phyloP scores from a whole-genome alignment of 2,329 filamentous ascomycete genomes.

The Cryphonectria japonica region DNA sequence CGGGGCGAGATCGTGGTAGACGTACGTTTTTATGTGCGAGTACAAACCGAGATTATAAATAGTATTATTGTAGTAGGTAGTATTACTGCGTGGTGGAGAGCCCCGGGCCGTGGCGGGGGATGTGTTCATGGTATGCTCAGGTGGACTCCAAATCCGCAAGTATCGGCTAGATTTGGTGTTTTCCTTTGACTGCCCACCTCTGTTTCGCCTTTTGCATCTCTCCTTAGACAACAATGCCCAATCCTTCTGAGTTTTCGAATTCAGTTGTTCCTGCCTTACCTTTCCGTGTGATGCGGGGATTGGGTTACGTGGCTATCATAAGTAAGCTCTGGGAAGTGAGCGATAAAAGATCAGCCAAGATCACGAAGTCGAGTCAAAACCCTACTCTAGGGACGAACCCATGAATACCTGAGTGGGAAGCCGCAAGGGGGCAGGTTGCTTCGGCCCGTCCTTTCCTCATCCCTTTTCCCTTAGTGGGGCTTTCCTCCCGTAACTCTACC shows the following conservation, averaged over 20 bases:
- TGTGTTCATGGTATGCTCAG: not conserved
- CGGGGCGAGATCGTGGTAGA: not conserved
- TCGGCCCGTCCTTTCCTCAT: conserved; percentile 8
- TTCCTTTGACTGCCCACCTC: not conserved
- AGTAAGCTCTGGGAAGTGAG: not conserved
- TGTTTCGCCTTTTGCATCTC: not conserved
- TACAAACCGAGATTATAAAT: not conserved
- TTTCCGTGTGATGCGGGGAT: not conserved
- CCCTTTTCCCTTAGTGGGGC: conserved; percentile 10
- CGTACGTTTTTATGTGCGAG: not conserved
- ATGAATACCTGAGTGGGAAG: too few species aligned
- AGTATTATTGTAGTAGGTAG: not conserved
- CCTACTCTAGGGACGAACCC: not conserved
- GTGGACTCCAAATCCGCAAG: not conserved
- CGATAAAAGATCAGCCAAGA: not conserved
- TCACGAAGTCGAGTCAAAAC: not conserved
- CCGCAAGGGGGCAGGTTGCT: not conserved
- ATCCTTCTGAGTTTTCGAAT: not conserved
- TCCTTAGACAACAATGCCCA: not conserved
- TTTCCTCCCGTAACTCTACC: not conserved
- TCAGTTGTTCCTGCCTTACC: not conserved
- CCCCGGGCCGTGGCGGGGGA: not conserved
- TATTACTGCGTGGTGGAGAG: not conserved
- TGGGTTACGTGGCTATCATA: not conserved
- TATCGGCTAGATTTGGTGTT: not conserved